phyloP scores from a whole-genome alignment of 2,329 filamentous ascomycete species.

The Emmonsia crescens region DNA sequence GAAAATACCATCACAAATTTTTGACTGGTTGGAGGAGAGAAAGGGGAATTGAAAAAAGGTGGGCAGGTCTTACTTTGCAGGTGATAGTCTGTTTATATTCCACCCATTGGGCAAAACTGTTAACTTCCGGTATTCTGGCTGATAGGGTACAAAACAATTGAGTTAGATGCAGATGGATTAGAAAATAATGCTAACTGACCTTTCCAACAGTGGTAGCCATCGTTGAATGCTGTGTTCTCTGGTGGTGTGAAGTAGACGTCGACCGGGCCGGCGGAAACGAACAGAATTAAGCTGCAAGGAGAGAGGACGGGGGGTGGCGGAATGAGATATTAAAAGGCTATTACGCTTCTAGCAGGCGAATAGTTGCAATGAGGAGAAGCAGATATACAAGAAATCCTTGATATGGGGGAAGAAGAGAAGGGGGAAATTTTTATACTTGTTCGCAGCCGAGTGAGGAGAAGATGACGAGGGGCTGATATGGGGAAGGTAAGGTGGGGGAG shows the following conservation, averaged over 20 bases:
- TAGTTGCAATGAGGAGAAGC: not conserved
- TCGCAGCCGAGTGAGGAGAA: not conserved
- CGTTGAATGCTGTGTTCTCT: conserved; percentile 16
- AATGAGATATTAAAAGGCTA: not conserved
- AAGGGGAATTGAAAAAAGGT: not conserved
- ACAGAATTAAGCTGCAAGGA: not conserved
- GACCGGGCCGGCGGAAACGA: not conserved
- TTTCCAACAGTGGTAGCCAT: conserved; percentile 50
- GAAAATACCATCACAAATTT: not conserved
- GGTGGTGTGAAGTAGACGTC: not conserved
- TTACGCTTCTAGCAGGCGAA: not conserved
- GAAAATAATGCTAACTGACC: conserved; percentile 23
- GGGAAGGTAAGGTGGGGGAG: not conserved
- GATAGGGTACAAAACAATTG: conserved; percentile 9
- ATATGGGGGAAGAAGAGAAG: not conserved
- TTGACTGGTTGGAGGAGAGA: not conserved
- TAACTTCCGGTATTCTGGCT: conserved; percentile 3
- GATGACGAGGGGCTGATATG: not conserved
- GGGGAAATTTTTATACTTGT: not conserved
- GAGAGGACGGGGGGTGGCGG: not conserved
- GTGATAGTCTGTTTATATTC: conserved; percentile 61
- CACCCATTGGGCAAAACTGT: conserved; percentile 3
- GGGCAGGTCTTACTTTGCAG: conserved; percentile 54
- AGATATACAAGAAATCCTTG: not conserved
- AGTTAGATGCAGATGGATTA: not conserved